A percentile compares a stretch with the other conserved stretches of the same genome.
phyloP scores from a whole-genome alignment of 1,139 yeast genomes.

The Pneumocystis carinii region DNA sequence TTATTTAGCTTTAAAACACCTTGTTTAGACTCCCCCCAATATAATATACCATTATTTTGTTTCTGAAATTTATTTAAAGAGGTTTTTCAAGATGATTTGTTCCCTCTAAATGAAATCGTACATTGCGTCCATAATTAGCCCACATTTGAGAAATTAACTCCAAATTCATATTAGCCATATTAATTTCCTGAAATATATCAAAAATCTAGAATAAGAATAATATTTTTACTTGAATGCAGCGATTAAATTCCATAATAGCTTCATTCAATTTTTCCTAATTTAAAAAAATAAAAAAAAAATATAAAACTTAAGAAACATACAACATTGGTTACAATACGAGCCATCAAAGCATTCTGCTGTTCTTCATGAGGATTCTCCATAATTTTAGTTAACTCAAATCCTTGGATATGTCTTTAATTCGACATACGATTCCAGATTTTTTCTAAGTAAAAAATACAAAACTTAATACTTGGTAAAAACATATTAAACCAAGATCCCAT shows the following conservation, averaged over 20 bases:
- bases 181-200: constrained; percentile 33
- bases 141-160: constrained; percentile 69
- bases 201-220: background rate
- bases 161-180: constrained; percentile 51
- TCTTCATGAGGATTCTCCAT: constrained; percentile 90
- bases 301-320: constrained; percentile 29
- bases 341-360: constrained; percentile 61
- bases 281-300: background rate
- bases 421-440: background rate
- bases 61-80: constrained; percentile 19
- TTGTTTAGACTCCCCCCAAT: too few species aligned
- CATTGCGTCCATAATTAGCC: constrained; percentile 61
- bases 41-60: too few species aligned
- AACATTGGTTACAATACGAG: constrained; percentile 63
- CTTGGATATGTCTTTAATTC: background rate
- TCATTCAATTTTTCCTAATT: constrained; percentile 47
- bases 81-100: constrained; percentile 53
- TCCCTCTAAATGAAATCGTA: constrained; percentile 56
- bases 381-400: background rate
- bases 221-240: constrained; percentile 32
- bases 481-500: too few species aligned
- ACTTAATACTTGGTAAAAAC: background rate
- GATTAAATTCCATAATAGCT: constrained; percentile 50
- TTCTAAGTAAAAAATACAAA: background rate
- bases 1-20: too few species aligned